phyloP scores from a whole-genome alignment of 306 rosid species.

The Prunus kanzakura region DNA sequence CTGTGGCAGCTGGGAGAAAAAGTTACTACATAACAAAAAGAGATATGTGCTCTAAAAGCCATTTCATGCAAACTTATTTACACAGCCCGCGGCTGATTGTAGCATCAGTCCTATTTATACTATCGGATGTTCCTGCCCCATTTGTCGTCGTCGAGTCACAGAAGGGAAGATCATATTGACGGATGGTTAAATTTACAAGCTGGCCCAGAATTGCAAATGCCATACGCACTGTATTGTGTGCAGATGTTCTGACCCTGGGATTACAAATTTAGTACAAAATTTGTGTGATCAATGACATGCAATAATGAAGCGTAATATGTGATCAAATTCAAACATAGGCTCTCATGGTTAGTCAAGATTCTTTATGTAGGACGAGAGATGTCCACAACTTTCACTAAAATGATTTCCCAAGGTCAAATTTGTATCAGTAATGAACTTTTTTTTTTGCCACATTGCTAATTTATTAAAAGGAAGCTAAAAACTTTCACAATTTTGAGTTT shows the following conservation, averaged over 20 bases:
- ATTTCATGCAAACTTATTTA: slow-evolving; percentile 27
- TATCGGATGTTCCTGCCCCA: slow-evolving; percentile 45
- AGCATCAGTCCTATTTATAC: slow-evolving; percentile 36
- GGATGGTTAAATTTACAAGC: slow-evolving; percentile 89
- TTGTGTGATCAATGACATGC: background rate
- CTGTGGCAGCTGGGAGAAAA: slow-evolving; percentile 39
- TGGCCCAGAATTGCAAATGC: slow-evolving; percentile 90
- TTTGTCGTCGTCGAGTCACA: slow-evolving; percentile 32
- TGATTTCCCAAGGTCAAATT: too few species aligned
- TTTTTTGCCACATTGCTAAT: background rate
- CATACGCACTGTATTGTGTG: slow-evolving; percentile 72
- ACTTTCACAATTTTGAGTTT: too few species aligned
- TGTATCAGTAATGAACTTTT: background rate
- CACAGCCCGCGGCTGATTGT: slow-evolving; percentile 36
- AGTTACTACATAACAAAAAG: slow-evolving; percentile 17
- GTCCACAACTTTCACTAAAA: background rate
- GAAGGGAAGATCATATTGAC: slow-evolving; percentile 33
- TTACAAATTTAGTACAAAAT: slow-evolving; percentile 11
- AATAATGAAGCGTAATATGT: background rate
- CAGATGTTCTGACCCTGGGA: slow-evolving; percentile 77
- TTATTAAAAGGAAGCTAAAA: background rate
- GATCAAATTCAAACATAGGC: background rate
- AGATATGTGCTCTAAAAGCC: slow-evolving; percentile 34
- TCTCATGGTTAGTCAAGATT: background rate
- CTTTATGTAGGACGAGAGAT: background rate